phyloP scores from a whole-genome alignment of 352 stramenopile genomes.

The Phytophthora cactorum region DNA sequence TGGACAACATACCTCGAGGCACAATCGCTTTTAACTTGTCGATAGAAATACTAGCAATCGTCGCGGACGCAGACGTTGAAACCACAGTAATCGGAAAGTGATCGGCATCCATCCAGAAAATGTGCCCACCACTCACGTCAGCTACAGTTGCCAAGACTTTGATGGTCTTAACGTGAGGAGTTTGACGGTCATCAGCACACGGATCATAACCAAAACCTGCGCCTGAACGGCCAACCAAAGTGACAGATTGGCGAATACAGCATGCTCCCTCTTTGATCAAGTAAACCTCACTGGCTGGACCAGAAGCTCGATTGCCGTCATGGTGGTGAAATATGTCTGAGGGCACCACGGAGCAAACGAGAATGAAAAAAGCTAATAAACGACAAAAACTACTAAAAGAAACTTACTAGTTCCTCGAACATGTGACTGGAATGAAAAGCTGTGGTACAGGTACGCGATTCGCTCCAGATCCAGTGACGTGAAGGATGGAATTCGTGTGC shows the following conservation, averaged over 20 bases:
- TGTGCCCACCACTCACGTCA: conserved; percentile 54
- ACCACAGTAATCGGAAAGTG: conserved; percentile 49
- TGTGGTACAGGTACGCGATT: conserved; percentile 64
- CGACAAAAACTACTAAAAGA: neutral
- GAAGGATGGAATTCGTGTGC: conserved; percentile 48
- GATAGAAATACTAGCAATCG: conserved; percentile 49
- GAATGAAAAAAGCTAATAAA: neutral
- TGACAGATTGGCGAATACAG: conserved; percentile 47
- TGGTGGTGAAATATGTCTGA: conserved; percentile 50
- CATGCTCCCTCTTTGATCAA: conserved; percentile 64
- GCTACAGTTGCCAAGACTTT: conserved; percentile 55
- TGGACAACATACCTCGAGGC: conserved; percentile 39
- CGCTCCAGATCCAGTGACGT: conserved; percentile 55
- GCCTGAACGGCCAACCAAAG: conserved; percentile 5
- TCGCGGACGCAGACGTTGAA: conserved; percentile 51
- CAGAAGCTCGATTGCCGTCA: conserved; percentile 10
- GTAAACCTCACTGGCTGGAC: conserved; percentile 33
- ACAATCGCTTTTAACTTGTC: conserved; percentile 59
- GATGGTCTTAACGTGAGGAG: neutral
- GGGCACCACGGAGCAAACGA: no score
- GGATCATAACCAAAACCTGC: conserved; percentile 1
- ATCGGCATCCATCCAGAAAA: conserved; percentile 59
- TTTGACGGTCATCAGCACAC: conserved; percentile 4
- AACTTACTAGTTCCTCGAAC: conserved; percentile 52
- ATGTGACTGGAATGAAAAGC: conserved; percentile 51